Conservation (phyloP, 352 stramenopile genomes). For the Globisporangium splendens region DNA sequence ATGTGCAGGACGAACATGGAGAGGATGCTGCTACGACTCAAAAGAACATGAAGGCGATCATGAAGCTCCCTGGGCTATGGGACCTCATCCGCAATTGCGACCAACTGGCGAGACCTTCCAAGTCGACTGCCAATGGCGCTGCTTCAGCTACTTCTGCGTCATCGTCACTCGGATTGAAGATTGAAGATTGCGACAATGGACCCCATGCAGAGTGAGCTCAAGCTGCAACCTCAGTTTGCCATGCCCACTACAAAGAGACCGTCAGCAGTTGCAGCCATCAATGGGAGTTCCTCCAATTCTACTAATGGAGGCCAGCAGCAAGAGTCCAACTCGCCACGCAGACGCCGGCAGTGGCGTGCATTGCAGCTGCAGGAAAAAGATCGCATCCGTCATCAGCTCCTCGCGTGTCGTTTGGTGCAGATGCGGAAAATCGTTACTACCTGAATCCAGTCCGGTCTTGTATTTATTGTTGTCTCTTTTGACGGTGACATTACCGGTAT, state of each 20-base stretch:
- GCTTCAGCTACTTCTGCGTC: background rate
- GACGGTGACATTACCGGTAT: too few species aligned
- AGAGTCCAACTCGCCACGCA: conserved; percentile 13
- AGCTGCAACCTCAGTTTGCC: background rate
- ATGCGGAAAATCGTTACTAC: conserved; percentile 47
- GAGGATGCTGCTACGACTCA: conserved; percentile 1
- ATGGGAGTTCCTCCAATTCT: background rate
- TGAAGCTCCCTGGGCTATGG: conserved; percentile 35
- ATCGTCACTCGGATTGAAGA: background rate
- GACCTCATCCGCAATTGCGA: conserved; percentile 25
- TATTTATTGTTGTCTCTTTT: too few species aligned
- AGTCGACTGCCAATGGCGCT: background rate
- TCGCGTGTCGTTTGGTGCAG: conserved; percentile 38
- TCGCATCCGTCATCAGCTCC: conserved; percentile 40
- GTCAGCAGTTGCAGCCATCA: background rate
- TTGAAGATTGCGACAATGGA: conserved; percentile 1
- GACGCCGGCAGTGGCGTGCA: conserved; percentile 41
- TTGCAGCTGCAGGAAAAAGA: conserved; percentile 70
- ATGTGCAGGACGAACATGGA: conserved; percentile 6
- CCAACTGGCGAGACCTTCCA: background rate
- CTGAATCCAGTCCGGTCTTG: conserved; percentile 4
- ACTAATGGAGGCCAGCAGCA: conserved; percentile 7
- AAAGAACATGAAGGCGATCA: conserved; percentile 17
- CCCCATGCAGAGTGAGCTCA: background rate
- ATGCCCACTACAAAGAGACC: background rate